Percentiles rank a stretch among this genome's conserved stretches.
Conservation (phyloP, 345 rosid species). For the Abelmoschus esculentus region DNA sequence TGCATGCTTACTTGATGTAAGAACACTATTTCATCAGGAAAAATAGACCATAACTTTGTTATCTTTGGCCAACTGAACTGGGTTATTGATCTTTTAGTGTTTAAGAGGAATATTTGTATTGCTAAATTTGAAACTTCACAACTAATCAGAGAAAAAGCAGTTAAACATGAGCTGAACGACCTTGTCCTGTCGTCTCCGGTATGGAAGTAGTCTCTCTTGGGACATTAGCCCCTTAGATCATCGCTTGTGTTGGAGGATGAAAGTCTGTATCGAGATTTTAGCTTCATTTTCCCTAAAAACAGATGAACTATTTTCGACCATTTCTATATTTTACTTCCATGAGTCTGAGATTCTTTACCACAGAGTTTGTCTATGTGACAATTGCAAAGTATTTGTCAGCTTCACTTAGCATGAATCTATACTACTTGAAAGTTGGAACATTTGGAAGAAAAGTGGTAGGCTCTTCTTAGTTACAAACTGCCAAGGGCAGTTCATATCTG, state of each 20-base stretch:
- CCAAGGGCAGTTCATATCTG: constrained; percentile 5
- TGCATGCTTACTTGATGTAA: neutral
- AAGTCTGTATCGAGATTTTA: neutral
- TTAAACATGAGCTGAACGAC: neutral
- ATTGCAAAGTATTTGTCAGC: neutral
- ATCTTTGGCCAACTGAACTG: neutral
- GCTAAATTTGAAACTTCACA: neutral
- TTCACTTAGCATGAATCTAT: neutral
- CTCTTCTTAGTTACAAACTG: neutral
- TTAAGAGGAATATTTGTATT: neutral
- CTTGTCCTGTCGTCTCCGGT: neutral
- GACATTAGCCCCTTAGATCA: neutral
- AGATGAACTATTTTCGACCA: neutral
- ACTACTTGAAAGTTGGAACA: neutral
- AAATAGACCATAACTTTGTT: neutral
- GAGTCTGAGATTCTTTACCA: neutral
- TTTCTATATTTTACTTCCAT: neutral
- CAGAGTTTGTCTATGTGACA: neutral
- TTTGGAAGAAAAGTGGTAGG: neutral
- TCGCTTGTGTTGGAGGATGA: neutral
- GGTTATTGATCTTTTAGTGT: neutral
- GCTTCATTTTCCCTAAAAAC: neutral
- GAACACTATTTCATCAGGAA: neutral
- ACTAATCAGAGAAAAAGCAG: neutral
- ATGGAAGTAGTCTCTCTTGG: neutral